Evolutionary conservation across 148 eudicot species (phyloP).

Genomic region (Rhododendron simsii): DNA sequence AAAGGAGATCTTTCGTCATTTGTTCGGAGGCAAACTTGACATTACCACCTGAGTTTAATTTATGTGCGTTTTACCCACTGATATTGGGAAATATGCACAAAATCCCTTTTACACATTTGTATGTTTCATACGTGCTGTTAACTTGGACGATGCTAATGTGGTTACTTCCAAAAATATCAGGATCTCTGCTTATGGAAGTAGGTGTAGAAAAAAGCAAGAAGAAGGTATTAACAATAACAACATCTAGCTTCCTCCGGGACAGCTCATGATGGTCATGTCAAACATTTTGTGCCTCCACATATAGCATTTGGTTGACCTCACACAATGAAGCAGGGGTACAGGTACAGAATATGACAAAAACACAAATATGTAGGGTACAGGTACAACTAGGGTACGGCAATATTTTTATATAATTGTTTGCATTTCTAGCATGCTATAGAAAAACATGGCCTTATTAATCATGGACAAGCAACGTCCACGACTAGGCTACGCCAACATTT

Average conservation of each 20-base stretch:
- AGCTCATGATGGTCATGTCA: neutral
- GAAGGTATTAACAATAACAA: neutral
- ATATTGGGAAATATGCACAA: neutral
- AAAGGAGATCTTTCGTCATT: neutral
- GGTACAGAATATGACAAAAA: no score
- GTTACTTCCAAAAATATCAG: neutral
- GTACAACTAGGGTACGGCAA: no score
- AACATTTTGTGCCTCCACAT: neutral
- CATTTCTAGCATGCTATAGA: no score
- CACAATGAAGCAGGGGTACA: no score
- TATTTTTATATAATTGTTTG: no score
- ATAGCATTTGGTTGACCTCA: neutral
- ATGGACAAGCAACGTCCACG: no score
- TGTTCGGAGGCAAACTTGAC: neutral
- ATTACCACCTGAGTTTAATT: neutral
- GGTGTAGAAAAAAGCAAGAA: neutral
- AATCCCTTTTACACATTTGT: neutral
- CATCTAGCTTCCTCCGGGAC: neutral
- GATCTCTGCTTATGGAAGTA: neutral
- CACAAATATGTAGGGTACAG: no score
- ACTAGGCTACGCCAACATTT: no score
- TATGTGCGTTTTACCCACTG: neutral
- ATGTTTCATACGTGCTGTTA: neutral
- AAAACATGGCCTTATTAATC: no score
- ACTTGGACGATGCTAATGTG: neutral